Conservation (phyloP, 2,329 filamentous ascomycete genomes). For the Fonsecaea multimorphosa region DNA sequence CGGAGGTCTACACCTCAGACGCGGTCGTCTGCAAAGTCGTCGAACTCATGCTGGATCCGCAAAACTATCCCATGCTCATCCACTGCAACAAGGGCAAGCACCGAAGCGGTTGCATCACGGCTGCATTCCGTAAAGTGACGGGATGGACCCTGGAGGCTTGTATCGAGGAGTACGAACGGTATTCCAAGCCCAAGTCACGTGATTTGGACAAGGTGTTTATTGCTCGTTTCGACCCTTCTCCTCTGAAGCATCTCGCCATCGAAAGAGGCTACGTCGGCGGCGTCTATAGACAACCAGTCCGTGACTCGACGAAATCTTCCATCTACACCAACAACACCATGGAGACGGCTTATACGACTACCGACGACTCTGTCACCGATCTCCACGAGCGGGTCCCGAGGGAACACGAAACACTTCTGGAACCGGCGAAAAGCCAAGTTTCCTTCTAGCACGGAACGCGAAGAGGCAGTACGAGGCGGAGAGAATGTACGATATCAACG, state of each 20-base stretch:
- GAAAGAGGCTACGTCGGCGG: constrained; percentile 39
- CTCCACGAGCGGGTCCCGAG: constrained; percentile 34
- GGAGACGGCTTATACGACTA: constrained; percentile 30
- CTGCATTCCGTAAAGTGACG: constrained; percentile 74
- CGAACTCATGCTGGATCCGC: constrained; percentile 70
- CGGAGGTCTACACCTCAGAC: constrained; percentile 66
- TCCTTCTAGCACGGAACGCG: background rate
- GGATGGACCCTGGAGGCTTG: constrained; percentile 69
- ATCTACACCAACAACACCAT: constrained; percentile 40
- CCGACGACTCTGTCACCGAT: constrained; percentile 26
- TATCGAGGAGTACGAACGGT: constrained; percentile 75
- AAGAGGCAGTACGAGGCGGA: background rate
- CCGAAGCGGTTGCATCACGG: constrained; percentile 87
- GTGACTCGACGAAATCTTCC: constrained; percentile 33
- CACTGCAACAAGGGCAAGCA: constrained; percentile 97
- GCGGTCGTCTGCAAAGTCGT: constrained; percentile 74
- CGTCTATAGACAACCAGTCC: constrained; percentile 35
- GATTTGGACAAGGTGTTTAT: constrained; percentile 42
- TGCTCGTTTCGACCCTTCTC: constrained; percentile 34
- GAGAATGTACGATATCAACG: background rate
- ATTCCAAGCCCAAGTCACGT: constrained; percentile 59
- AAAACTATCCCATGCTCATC: constrained; percentile 80
- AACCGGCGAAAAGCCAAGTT: constrained; percentile 10
- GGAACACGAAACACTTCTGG: constrained; percentile 32
- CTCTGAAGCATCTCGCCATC: constrained; percentile 38